Evolutionary conservation across 441 rosid species (phyloP).

Genomic region (Corymbia citriodora): DNA sequence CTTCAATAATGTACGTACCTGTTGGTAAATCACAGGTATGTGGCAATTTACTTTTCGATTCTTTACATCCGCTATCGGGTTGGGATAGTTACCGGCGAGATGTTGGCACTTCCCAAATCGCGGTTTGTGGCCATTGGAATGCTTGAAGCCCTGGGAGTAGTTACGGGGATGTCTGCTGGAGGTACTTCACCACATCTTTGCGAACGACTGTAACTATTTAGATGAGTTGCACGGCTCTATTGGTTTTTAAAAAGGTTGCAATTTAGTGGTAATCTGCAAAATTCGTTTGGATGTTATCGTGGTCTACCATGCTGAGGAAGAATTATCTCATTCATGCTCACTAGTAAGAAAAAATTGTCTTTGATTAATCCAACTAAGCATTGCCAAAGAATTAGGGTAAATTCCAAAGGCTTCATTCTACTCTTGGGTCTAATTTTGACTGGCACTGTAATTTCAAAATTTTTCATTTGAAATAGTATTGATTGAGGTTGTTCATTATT

Average conservation of each 20-base stretch:
- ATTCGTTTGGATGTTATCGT: not conserved
- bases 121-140: slow-evolving; percentile 63
- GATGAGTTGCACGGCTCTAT: rapidly evolving
- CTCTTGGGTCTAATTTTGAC: not conserved
- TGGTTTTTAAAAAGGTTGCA: not conserved
- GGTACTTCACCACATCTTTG: slow-evolving; percentile 24
- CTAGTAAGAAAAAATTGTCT: not conserved
- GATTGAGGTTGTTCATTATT: not conserved
- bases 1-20: not conserved
- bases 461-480: not conserved
- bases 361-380: not conserved
- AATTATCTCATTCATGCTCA: not conserved
- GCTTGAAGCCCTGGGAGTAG: slow-evolving; percentile 75
- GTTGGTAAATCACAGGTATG: slow-evolving; percentile 36
- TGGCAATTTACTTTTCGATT: slow-evolving; percentile 60
- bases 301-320: not conserved
- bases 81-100: slow-evolving; percentile 68
- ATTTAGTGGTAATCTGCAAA: not conserved
- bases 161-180: slow-evolving; percentile 85
- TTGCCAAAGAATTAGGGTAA: not conserved
- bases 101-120: slow-evolving; percentile 62
- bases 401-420: not conserved
- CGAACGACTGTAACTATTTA: not conserved
- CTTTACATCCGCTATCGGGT: slow-evolving; percentile 45
- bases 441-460: not conserved